phyloP scores from a whole-genome alignment of 306 rosid genomes.

The Corylus americana region DNA sequence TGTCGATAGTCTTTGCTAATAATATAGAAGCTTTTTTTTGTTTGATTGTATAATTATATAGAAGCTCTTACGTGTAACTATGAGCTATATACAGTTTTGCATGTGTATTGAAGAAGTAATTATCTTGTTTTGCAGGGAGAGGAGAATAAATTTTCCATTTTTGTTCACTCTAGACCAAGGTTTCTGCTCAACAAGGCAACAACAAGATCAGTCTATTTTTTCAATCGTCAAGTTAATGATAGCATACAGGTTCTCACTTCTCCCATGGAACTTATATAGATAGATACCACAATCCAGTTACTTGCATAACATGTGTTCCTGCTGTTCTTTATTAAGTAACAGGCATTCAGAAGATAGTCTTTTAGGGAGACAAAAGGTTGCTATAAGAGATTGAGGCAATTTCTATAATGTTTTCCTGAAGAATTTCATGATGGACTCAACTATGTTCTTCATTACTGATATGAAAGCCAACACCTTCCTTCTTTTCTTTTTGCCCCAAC shows the following conservation, averaged over 20 bases:
- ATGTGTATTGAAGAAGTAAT: conserved; percentile 15
- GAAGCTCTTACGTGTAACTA: neutral
- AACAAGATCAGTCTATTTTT: conserved; percentile 71
- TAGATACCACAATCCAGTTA: neutral
- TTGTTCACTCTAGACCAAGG: conserved; percentile 92
- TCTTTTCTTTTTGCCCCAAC: neutral
- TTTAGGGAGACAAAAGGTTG: neutral
- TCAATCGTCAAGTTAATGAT: conserved; percentile 90
- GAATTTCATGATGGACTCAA: neutral
- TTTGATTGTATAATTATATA: neutral
- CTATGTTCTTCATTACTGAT: neutral
- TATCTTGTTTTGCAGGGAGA: conserved; percentile 67
- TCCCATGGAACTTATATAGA: conserved; percentile 18
- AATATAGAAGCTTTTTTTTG: too few species aligned
- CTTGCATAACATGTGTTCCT: neutral
- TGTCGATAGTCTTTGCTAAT: too few species aligned
- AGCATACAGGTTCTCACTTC: conserved; percentile 75
- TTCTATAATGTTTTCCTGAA: neutral
- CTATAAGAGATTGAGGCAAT: neutral
- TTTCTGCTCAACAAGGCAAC: conserved; percentile 83
- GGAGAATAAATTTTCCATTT: conserved; percentile 66
- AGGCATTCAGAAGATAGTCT: neutral
- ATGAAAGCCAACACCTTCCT: too few species aligned
- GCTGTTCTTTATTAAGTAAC: neutral
- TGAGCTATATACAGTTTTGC: neutral